These are phyloP conservation scores for Aeschynomene evenia DNA, from an alignment of 306 rosid genomes.

Conservation along the genomic window DNA sequence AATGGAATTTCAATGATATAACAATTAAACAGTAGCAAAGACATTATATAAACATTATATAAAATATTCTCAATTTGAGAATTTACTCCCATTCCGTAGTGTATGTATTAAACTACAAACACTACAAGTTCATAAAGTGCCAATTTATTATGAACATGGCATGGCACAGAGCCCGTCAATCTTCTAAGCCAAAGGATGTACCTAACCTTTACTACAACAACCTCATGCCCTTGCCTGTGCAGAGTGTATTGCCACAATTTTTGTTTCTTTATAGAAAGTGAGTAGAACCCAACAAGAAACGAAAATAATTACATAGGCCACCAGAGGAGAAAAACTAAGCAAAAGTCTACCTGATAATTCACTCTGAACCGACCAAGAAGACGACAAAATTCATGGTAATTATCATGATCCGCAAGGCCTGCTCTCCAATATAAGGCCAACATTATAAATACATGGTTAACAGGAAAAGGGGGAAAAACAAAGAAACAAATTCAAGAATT, in stretches of 20 bases:
- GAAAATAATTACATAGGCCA: conserved; percentile 23
- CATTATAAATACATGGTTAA: conserved; percentile 32
- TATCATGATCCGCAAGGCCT: conserved; percentile 98
- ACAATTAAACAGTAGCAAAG: background rate
- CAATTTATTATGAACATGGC: conserved; percentile 2
- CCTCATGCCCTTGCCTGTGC: conserved; percentile 25
- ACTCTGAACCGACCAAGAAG: conserved; percentile 98
- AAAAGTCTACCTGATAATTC: conserved; percentile 84
- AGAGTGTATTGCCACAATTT: conserved; percentile 24
- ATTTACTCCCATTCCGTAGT: conserved; percentile 6
- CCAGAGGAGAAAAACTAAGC: conserved; percentile 15
- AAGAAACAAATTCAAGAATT: conserved; percentile 3
- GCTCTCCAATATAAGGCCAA: conserved; percentile 34
- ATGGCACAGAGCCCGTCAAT: conserved; percentile 15
- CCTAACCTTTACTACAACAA: conserved; percentile 30
- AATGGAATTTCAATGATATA: background rate
- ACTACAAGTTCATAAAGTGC: conserved; percentile 7
- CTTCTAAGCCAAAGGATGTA: conserved; percentile 19
- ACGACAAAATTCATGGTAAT: conserved; percentile 98
- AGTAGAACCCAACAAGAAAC: no score
- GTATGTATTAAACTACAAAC: background rate
- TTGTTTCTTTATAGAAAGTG: no score
- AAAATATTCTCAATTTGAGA: conserved; percentile 11
- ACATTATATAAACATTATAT: background rate
- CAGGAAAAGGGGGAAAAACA: background rate